Evolutionary conservation across 2,329 filamentous ascomycete species (phyloP).

Genomic region (Colletotrichum caudatum): DNA sequence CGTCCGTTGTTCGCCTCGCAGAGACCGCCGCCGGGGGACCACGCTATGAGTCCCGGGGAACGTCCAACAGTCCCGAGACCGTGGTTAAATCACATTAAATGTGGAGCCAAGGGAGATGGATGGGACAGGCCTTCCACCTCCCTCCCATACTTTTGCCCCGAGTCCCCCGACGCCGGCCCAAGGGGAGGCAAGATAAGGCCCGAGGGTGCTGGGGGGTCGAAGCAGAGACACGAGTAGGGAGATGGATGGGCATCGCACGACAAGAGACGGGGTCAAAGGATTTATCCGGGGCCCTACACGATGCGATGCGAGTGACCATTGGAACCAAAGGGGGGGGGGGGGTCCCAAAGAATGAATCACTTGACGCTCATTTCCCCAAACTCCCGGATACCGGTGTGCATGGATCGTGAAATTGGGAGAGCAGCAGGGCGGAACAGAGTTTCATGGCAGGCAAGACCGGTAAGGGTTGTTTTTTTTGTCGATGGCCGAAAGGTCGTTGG

Average conservation of each 20-base stretch:
- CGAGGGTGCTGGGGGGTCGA: conserved; percentile 1
- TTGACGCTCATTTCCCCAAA: conserved; percentile 22
- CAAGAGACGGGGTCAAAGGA: conserved; percentile 3
- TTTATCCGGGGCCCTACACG: neutral
- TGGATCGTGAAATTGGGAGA: conserved; percentile 11
- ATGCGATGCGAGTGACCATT: conserved; percentile 1
- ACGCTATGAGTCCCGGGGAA: conserved; percentile 31
- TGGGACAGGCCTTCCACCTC: neutral
- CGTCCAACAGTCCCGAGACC: conserved; percentile 20
- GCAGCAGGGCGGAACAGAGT: neutral
- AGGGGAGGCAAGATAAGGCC: conserved; percentile 7
- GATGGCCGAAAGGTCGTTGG: neutral
- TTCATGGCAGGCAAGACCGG: neutral
- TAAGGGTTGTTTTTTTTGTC: neutral
- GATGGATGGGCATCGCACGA: conserved; percentile 8
- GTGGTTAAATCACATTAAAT: conserved; percentile 32
- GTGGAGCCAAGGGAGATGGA: conserved; percentile 20
- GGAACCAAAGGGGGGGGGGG: conserved; percentile 8
- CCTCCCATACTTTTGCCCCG: conserved; percentile 5
- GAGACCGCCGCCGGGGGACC: conserved; percentile 29
- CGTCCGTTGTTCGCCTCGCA: conserved; percentile 24
- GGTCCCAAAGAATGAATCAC: neutral
- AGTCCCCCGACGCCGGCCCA: conserved; percentile 11
- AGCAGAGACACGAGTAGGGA: neutral
- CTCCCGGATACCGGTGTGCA: conserved; percentile 36